A percentile compares a stretch with the other conserved stretches of the same genome.
These are phyloP conservation scores for Artomyces pyxidatus DNA, from an alignment of 768 basidiomycete species.

Conservation along the genomic window DNA sequence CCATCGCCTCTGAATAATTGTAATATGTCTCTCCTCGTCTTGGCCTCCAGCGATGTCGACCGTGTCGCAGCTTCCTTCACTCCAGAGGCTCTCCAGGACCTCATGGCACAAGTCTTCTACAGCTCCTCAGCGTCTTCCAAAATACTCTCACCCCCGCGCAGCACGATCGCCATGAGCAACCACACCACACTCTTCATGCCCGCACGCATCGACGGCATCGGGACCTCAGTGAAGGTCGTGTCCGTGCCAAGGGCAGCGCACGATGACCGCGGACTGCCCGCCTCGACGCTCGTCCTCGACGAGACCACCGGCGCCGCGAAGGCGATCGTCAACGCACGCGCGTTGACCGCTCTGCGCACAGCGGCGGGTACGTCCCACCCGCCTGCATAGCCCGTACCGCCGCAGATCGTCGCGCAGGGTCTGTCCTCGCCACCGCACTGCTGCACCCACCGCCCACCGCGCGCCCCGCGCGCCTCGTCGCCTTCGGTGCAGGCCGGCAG, in stretches of 20 bases:
- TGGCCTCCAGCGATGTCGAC: constrained; percentile 54
- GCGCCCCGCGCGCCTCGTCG: constrained; percentile 39
- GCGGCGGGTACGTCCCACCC: constrained; percentile 55
- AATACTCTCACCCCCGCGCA: constrained; percentile 43
- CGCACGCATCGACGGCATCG: constrained; percentile 42
- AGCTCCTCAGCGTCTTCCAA: constrained; percentile 1
- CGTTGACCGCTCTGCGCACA: constrained; percentile 73
- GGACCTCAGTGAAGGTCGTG: constrained; percentile 75
- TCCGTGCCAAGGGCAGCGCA: constrained; percentile 47
- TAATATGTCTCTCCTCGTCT: constrained; percentile 48
- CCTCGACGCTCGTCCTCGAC: constrained; percentile 68
- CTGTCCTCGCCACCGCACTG: constrained; percentile 54
- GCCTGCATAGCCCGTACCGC: background rate
- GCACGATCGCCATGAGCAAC: constrained; percentile 39
- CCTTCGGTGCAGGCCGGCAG: constrained; percentile 72
- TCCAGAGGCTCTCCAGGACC: constrained; percentile 30
- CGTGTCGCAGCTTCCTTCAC: constrained; percentile 36
- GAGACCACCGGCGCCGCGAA: constrained; percentile 60
- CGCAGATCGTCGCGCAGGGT: constrained; percentile 35
- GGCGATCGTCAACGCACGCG: constrained; percentile 71
- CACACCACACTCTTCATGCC: constrained; percentile 83
- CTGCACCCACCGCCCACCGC: constrained; percentile 28
- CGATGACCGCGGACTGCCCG: constrained; percentile 56
- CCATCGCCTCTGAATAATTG: background rate
- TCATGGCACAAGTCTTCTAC: constrained; percentile 16